Evolutionary conservation across 176 grass and related monocot genomes (phyloP).

Genomic region (Triticum dicoccoides): DNA sequence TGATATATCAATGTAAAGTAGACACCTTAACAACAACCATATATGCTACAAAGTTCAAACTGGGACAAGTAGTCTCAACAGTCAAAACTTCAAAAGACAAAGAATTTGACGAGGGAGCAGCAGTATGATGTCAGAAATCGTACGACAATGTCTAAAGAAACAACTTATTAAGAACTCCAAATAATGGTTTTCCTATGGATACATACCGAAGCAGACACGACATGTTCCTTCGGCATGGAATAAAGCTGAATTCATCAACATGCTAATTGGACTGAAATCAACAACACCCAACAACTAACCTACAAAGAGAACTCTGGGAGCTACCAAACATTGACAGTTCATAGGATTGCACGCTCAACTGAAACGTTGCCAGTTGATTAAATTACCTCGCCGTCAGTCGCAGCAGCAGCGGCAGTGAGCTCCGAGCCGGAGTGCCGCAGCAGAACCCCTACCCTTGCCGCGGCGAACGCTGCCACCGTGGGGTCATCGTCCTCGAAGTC

Average conservation of each 20-base stretch:
- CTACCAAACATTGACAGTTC: neutral
- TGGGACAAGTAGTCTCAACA: neutral
- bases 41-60: neutral
- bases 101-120: neutral
- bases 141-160: neutral
- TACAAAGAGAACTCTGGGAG: neutral
- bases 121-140: neutral
- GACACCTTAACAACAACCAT: neutral
- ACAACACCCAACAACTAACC: neutral
- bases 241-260: slow-evolving; percentile 19
- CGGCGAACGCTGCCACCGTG: slow-evolving; percentile 10
- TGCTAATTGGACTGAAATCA: neutral
- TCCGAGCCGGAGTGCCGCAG: slow-evolving; percentile 47
- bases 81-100: neutral
- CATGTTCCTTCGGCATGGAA: neutral
- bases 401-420: slow-evolving; percentile 22
- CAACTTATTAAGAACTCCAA: neutral
- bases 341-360: neutral
- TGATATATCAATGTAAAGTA: neutral
- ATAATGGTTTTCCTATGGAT: neutral
- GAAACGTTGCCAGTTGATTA: neutral
- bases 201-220: neutral
- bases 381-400: slow-evolving; percentile 41
- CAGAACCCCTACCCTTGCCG: slow-evolving; percentile 33
- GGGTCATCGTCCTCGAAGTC: slow-evolving; percentile 94